Base-by-base conservation (phyloP, 768 basidiomycete genomes). In the Pleurotus tuoliensis region DNA sequence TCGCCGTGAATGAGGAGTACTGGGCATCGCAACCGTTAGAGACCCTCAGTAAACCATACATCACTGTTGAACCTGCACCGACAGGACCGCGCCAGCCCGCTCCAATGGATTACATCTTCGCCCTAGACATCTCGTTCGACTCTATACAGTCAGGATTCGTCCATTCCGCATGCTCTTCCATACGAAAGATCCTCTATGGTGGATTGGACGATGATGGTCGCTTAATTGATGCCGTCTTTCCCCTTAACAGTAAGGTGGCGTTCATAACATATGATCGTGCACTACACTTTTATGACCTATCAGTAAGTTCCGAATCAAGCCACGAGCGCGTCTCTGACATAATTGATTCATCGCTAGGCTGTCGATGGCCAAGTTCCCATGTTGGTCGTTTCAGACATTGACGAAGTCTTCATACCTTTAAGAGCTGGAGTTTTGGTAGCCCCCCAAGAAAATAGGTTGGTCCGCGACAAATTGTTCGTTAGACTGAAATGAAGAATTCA, bases 331-430 rank as follows among this genome's bases (percentile, higher is more conserved):
- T 30, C 49, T 13, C 50, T 13, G 50, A 24, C 3, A 40, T 9
- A 22, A n/a, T 55, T 34, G 25, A 34, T 46, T 11, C 18, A 46
- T 13, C 18, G n/a, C 20, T 51, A 40, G 52, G 57, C 22, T 52
- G 47, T 46, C 59, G 80, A 77, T 71, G 75, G 81, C 66, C 73
- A 77, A 62, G 77, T 83, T 1, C 77, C 78, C 37, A 88, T 95
- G 78, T 76, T 95, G 44, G 82, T 98, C 44, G 81, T 98, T 7
- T 74, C 90, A 1, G 97, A 98, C 66, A 71, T 98, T 38, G 88
- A 93, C n/a, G 97, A 99, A 55, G 85, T 94, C 16, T 98, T 95
- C 70, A 70, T 90, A 1, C 97, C 97, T 0, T 68, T 93, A 20
- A 75, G 75, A 16, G 72, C 77, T 4, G 88, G 87, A 2, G 74